These are phyloP conservation scores for Coemansia sp. DNA, from an alignment of 192 early-diverging fungal genomes.

Conservation along the genomic window DNA sequence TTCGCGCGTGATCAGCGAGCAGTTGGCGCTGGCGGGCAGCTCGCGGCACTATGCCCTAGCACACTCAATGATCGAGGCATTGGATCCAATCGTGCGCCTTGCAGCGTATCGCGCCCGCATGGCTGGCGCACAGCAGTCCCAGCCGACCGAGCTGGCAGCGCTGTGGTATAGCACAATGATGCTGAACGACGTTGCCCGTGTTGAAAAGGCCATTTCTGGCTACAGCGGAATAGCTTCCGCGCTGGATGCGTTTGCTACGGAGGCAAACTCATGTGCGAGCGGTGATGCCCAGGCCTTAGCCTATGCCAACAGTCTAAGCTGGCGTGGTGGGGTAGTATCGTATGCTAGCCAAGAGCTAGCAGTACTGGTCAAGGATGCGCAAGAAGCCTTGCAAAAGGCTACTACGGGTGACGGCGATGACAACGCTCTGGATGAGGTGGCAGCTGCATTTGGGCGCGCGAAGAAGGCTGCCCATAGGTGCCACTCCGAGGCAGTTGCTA, in stretches of 20 bases:
- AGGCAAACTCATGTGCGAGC: neutral
- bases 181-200: slow-evolving; percentile 13
- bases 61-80: slow-evolving; percentile 21
- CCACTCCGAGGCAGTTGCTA: slow-evolving; percentile 17
- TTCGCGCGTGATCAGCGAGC: slow-evolving; percentile 21
- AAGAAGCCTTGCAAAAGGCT: slow-evolving; percentile 6
- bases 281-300: neutral
- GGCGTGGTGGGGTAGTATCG: slow-evolving; percentile 31
- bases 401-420: neutral
- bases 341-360: slow-evolving; percentile 26
- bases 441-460: slow-evolving; percentile 10
- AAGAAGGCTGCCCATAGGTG: slow-evolving; percentile 18
- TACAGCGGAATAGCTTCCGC: slow-evolving; percentile 7
- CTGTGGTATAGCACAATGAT: slow-evolving; percentile 28
- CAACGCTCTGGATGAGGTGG: neutral
- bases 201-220: slow-evolving; percentile 5
- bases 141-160: slow-evolving; percentile 24
- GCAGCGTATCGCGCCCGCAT: slow-evolving; percentile 46
- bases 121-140: slow-evolving; percentile 26
- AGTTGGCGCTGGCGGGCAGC: slow-evolving; percentile 26
- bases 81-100: slow-evolving; percentile 42
- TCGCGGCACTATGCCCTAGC: slow-evolving; percentile 33
- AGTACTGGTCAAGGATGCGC: slow-evolving; percentile 9
- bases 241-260: slow-evolving; percentile 7
- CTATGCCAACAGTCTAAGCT: slow-evolving; percentile 19